Evolutionary conservation across 1,284 basidiomycete species (phyloP).

Genomic region (Leccinum huronense): DNA sequence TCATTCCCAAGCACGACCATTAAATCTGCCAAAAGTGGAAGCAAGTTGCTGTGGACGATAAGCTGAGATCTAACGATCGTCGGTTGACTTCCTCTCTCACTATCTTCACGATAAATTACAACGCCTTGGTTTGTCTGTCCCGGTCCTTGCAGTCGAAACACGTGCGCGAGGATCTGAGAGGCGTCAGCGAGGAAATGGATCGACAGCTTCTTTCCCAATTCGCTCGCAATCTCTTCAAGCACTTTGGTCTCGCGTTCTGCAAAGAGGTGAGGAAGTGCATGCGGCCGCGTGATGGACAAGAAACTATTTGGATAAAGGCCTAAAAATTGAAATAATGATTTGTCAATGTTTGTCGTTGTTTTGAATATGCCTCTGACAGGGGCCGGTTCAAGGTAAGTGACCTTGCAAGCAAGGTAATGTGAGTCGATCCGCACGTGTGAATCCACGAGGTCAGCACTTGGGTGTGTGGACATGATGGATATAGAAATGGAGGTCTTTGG

Average conservation of each 20-base stretch:
- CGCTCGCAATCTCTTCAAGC: slow-evolving; percentile 44
- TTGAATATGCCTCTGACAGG: no score
- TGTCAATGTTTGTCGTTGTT: no score
- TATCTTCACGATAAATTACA: slow-evolving; percentile 60
- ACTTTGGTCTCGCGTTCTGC: slow-evolving; percentile 56
- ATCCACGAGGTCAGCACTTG: no score
- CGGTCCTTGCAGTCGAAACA: slow-evolving; percentile 61
- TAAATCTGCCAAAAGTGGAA: slow-evolving; percentile 71
- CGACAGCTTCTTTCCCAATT: slow-evolving; percentile 48
- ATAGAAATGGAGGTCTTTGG: no score
- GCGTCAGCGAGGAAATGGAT: slow-evolving; percentile 61
- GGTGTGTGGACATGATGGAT: no score
- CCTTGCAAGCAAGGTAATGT: no score
- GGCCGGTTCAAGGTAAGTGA: no score
- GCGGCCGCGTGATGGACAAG: slow-evolving; percentile 61
- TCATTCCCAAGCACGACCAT: slow-evolving; percentile 75
- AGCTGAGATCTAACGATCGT: slow-evolving; percentile 45
- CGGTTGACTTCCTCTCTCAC: slow-evolving; percentile 26
- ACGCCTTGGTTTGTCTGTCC: slow-evolving; percentile 52
- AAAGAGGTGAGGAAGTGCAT: slow-evolving; percentile 73
- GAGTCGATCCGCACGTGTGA: no score
- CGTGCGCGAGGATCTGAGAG: slow-evolving; percentile 67
- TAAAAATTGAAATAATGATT: slow-evolving; percentile 62
- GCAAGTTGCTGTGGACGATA: slow-evolving; percentile 63
- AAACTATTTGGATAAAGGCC: slow-evolving; percentile 59